Percentiles rank a stretch among this genome's conserved stretches.
Evolutionary conservation across 2,329 filamentous ascomycete genomes (phyloP).

Genomic region (Parascedosporium putredinis): DNA sequence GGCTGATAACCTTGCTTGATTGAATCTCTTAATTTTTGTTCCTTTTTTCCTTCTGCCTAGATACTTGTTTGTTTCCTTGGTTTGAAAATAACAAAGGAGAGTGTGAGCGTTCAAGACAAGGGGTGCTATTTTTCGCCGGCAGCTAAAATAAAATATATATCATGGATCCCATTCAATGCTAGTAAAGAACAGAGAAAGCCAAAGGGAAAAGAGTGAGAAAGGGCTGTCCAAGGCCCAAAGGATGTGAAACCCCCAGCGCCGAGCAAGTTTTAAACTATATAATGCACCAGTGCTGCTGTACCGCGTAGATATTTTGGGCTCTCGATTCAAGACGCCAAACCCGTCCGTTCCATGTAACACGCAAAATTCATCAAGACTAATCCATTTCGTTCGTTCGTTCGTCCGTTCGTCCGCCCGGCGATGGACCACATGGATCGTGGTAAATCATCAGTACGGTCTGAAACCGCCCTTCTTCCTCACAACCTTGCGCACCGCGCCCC

Average conservation of each 20-base stretch:
- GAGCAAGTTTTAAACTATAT: no score
- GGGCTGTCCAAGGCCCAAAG: not conserved
- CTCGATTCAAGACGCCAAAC: not conserved
- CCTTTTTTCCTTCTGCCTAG: no score
- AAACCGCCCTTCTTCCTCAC: constrained; percentile 12
- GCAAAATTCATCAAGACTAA: not conserved
- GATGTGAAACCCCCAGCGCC: not conserved
- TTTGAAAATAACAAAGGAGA: no score
- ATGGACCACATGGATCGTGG: no score
- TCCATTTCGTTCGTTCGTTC: not conserved
- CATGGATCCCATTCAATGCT: no score
- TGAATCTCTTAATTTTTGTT: no score
- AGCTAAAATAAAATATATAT: no score
- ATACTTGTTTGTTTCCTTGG: no score
- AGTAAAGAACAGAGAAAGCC: not conserved
- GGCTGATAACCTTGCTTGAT: constrained; percentile 15
- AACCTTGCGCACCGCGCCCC: constrained; percentile 48
- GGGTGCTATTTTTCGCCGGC: no score
- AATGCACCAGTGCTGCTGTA: no score
- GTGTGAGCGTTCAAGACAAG: no score
- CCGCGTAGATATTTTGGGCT: not conserved
- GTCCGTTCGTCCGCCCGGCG: no score
- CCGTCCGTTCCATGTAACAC: not conserved
- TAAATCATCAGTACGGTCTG: constrained; percentile 11
- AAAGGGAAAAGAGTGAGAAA: not conserved